Conservation (phyloP, 2,329 filamentous ascomycete genomes). For the Amylocarpus encephaloides region DNA sequence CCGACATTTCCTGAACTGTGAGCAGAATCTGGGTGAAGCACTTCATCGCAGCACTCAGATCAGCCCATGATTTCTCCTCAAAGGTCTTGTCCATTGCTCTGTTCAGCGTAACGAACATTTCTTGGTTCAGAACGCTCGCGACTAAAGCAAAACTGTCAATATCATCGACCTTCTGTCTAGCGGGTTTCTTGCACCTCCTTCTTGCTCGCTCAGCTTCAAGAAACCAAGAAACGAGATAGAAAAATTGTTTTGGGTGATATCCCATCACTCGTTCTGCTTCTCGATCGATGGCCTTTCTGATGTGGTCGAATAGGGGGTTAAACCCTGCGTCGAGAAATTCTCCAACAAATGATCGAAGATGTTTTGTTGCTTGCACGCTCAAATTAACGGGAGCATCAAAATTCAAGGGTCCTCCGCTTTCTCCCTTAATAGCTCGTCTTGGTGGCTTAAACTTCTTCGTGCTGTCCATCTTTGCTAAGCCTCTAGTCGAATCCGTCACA, state of each 20-base stretch:
- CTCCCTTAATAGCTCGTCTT: conserved; percentile 53
- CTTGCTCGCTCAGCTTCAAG: conserved; percentile 76
- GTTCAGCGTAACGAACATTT: conserved; percentile 87
- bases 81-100: conserved; percentile 71
- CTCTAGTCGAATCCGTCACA: conserved; percentile 63
- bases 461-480: conserved; percentile 82
- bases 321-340: conserved; percentile 95
- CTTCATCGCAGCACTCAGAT: conserved; percentile 80
- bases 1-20: conserved; percentile 87
- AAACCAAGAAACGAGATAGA: conserved; percentile 92
- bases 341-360: conserved; percentile 76
- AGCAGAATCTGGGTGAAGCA: conserved; percentile 93
- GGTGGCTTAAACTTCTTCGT: conserved; percentile 88
- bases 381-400: conserved; percentile 69
- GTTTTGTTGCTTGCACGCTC: conserved; percentile 64
- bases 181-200: conserved; percentile 51
- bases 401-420: conserved; percentile 61
- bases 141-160: conserved; percentile 78
- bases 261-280: conserved; percentile 76
- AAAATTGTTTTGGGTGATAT: conserved; percentile 77
- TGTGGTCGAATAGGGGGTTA: conserved; percentile 79
- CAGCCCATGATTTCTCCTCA: conserved; percentile 80
- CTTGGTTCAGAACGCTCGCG: conserved; percentile 84
- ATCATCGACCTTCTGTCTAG: conserved; percentile 45
- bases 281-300: conserved; percentile 84